These are phyloP conservation scores for Talaromyces islandicus DNA, from an alignment of 2,329 filamentous ascomycete genomes.

Conservation along the genomic window DNA sequence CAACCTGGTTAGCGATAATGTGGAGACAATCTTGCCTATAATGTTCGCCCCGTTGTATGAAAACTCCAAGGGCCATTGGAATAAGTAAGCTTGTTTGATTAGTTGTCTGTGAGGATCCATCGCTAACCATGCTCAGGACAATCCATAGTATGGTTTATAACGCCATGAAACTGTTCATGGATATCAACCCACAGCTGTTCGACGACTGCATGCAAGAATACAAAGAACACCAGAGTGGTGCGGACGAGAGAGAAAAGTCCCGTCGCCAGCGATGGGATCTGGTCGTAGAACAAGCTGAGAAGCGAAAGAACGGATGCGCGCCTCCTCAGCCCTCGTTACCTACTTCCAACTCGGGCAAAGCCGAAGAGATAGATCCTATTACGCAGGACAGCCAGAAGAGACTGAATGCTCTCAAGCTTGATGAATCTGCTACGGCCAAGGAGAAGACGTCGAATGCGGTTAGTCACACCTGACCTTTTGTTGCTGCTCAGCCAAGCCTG, in stretches of 20 bases:
- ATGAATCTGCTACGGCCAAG: conserved; percentile 50
- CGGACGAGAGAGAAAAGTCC: conserved; percentile 72
- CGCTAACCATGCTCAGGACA: conserved; percentile 56
- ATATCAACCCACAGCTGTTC: conserved; percentile 97
- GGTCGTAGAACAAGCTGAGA: conserved; percentile 72
- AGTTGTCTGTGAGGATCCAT: neutral
- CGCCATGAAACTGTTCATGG: conserved; percentile 99
- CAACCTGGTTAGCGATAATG: conserved; percentile 97
- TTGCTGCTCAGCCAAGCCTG: conserved; percentile 17
- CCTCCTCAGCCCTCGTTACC: conserved; percentile 29
- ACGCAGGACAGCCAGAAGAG: conserved; percentile 80
- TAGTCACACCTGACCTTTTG: conserved; percentile 27
- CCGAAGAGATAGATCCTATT: conserved; percentile 70
- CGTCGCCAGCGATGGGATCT: conserved; percentile 87
- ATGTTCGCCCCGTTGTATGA: conserved; percentile 99
- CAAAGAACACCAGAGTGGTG: conserved; percentile 90
- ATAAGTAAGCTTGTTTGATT: conserved; percentile 32
- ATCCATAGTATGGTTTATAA: conserved; percentile 99
- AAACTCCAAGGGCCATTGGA: conserved; percentile 99
- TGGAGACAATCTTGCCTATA: conserved; percentile 95
- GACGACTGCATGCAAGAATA: conserved; percentile 99
- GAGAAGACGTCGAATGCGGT: conserved; percentile 51
- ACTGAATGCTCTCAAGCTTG: conserved; percentile 83
- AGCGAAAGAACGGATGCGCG: conserved; percentile 50
- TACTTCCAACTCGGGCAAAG: conserved; percentile 18